These are phyloP conservation scores for Dendrobium officinale DNA, from an alignment of 106 monocot species.

Conservation along the genomic window DNA sequence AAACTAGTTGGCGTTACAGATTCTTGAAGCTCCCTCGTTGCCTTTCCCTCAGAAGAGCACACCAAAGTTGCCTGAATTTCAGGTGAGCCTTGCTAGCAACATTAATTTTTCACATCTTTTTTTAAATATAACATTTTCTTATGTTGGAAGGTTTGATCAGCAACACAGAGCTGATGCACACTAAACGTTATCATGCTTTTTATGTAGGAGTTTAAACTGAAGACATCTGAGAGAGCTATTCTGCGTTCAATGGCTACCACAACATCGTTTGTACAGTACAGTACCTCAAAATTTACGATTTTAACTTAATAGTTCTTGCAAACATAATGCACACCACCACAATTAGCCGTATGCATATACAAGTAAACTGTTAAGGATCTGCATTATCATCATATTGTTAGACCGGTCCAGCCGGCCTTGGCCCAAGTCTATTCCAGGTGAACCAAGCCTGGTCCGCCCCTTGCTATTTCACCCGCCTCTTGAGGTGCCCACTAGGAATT, in stretches of 20 bases:
- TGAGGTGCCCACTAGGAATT: too few species aligned
- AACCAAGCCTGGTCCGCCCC: too few species aligned
- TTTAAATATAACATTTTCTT: background rate
- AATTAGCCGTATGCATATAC: background rate
- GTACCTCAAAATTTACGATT: background rate
- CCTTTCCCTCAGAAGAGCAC: slow-evolving; percentile 46
- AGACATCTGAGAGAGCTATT: slow-evolving; percentile 45
- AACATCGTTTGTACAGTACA: slow-evolving; percentile 16
- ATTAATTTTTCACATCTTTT: background rate
- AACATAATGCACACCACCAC: background rate
- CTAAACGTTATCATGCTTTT: background rate
- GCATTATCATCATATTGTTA: background rate
- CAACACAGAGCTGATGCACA: background rate
- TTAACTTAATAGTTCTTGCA: background rate
- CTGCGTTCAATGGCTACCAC: slow-evolving; percentile 14
- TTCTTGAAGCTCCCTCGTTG: slow-evolving; percentile 55
- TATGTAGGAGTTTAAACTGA: slow-evolving; percentile 57
- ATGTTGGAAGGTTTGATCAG: background rate
- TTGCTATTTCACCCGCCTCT: too few species aligned
- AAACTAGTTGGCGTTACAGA: slow-evolving; percentile 22
- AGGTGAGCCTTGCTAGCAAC: slow-evolving; percentile 20
- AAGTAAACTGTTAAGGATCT: background rate
- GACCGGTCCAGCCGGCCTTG: too few species aligned
- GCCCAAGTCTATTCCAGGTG: too few species aligned
- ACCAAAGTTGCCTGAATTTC: slow-evolving; percentile 39